Evolutionary conservation across 306 rosid species (phyloP), one percentile per base, ranked within the genome.

Genomic region (Casuarina equisetifolia): DNA sequence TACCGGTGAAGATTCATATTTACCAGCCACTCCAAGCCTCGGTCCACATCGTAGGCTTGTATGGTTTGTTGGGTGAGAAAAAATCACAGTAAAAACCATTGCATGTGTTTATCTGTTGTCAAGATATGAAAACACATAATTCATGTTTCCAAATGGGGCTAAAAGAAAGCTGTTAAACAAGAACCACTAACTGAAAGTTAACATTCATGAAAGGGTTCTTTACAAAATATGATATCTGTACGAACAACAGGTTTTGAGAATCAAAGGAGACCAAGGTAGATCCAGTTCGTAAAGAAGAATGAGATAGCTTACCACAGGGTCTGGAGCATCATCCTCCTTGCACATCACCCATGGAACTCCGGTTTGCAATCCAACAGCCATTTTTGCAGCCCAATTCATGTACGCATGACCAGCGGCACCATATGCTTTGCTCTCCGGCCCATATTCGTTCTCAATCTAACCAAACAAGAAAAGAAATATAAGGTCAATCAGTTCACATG

Each of bases 341-440:
- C 99, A 95, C 99, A 95, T 95, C 78, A 95, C 97, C 99, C 99
- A 95, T 11, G 99, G 97, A 36, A 95, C 97, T 72, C 96, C 99
- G 4, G 99, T 92, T 46, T 81, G 67, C 87, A 92, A 78, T 83
- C 89, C 93, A 74, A 92, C 92, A 38, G 99, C 99, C 97, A 95
- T 95, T 74, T 83, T 88, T 48, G 99, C 99, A 38, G 99, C 99
- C 99, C 99, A 95, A 15, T 88, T 78, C 67, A 90, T 20, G 57
- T 95, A 95, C 80, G 87, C 83, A 58, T 85, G 91, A 32, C 99
- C 99, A 40, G 92, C 84, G 67, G 85, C 86, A 83, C 99, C 99
- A 67, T 74, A 76, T 25, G 81, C 86, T 83, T 73, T 78, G 54
- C 90, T 73, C 78, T 89, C 89, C 13, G 90, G 90, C 48, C 99